phyloP scores from a whole-genome alignment of 1,284 basidiomycete species.

The Farysia itapuensis region DNA sequence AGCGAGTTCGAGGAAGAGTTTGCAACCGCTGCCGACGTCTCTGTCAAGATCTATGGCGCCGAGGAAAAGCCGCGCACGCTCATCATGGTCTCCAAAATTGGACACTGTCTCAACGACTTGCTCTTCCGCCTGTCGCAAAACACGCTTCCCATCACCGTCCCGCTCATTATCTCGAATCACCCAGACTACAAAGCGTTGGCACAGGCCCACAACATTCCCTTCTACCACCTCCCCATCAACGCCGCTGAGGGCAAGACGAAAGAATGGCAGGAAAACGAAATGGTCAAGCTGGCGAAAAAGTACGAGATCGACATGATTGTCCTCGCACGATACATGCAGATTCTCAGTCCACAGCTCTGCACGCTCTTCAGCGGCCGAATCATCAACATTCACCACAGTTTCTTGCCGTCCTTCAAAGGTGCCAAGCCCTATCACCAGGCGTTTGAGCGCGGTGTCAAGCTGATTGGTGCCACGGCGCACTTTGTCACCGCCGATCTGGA shows the following conservation, averaged over 20 bases:
- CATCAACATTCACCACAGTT: conserved; percentile 59
- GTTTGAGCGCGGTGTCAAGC: conserved; percentile 52
- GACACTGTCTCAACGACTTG: conserved; percentile 57
- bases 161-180: conserved; percentile 57
- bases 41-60: conserved; percentile 46
- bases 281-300: conserved; percentile 48
- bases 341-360: conserved; percentile 50
- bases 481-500: conserved; percentile 56
- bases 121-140: conserved; percentile 50
- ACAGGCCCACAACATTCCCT: conserved; percentile 53
- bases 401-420: conserved; percentile 56
- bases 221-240: conserved; percentile 57
- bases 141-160: conserved; percentile 46
- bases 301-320: conserved; percentile 57
- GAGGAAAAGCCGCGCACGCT: conserved; percentile 50
- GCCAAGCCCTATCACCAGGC: conserved; percentile 59
- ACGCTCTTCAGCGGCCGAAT: conserved; percentile 41
- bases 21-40: conserved; percentile 30
- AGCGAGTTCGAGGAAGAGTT: conserved; percentile 48
- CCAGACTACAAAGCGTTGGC: conserved; percentile 50
- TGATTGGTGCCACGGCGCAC: conserved; percentile 58
- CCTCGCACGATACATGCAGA: conserved; percentile 57
- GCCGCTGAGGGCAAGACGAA: conserved; percentile 51
- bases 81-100: conserved; percentile 58
- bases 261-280: conserved; percentile 55